A percentile compares a stretch with the other conserved stretches of the same genome.
These are phyloP conservation scores for Myxozyma vanderwaltii DNA, from an alignment of 805 yeast genomes.

Conservation along the genomic window DNA sequence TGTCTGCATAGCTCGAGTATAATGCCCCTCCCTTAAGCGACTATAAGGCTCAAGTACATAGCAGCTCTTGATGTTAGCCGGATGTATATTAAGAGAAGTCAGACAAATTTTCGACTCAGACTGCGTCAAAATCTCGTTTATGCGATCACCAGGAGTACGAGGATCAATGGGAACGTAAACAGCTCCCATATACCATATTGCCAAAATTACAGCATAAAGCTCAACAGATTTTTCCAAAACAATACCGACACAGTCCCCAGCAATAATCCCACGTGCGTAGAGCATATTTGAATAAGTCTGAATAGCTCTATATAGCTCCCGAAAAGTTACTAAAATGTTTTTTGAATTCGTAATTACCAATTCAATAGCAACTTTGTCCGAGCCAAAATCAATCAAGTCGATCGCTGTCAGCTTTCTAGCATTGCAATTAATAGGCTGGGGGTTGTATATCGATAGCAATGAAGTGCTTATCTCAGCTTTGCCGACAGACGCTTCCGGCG, in stretches of 20 bases:
- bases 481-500: neutral
- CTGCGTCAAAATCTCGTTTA: constrained; percentile 1
- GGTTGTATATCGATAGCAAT: constrained; percentile 11
- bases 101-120: neutral
- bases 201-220: constrained; percentile 27
- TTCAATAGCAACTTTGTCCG: constrained; percentile 15
- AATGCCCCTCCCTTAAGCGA: neutral
- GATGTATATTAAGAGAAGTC: neutral
- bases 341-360: neutral
- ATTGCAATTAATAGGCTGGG: constrained; percentile 13
- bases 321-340: neutral
- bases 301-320: neutral
- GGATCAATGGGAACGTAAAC: constrained; percentile 32
- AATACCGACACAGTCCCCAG: constrained; percentile 15
- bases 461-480: neutral
- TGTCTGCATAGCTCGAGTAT: neutral
- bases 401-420: neutral
- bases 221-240: constrained; percentile 19
- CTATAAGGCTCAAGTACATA: neutral
- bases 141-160: constrained; percentile 23
- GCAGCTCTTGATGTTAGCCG: neutral
- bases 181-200: constrained; percentile 32
- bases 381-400: constrained; percentile 9
- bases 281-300: neutral
- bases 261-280: neutral